These are phyloP conservation scores for Fusarium sp. DNA, from an alignment of 2,329 filamentous ascomycete genomes.

Conservation along the genomic window DNA sequence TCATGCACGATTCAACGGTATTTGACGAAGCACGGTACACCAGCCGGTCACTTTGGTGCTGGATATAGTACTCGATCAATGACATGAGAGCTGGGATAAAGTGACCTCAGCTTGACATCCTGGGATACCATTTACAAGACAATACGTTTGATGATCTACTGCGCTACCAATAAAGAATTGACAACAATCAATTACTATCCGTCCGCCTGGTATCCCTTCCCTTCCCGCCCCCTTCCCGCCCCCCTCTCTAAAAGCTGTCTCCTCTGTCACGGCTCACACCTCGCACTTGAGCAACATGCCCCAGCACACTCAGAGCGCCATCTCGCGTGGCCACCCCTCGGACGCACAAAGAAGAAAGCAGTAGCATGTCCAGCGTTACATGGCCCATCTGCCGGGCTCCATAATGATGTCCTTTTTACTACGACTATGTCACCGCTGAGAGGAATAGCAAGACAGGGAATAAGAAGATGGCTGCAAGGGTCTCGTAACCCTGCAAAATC, in stretches of 20 bases:
- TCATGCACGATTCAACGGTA: slow-evolving; percentile 34
- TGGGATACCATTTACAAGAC: not conserved
- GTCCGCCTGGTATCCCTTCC: not conserved
- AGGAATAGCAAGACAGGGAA: slow-evolving; percentile 7
- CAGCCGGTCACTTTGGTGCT: not conserved
- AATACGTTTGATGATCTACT: not conserved
- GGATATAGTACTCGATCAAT: slow-evolving; percentile 15
- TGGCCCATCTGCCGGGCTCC: slow-evolving; percentile 44
- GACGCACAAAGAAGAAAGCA: slow-evolving; percentile 38
- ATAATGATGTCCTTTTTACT: slow-evolving; percentile 17
- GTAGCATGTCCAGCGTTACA: slow-evolving; percentile 44
- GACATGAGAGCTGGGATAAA: slow-evolving; percentile 8
- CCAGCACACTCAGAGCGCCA: slow-evolving; percentile 43
- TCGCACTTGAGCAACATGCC: slow-evolving; percentile 36
- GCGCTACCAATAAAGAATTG: not conserved
- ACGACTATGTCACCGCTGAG: slow-evolving; percentile 11
- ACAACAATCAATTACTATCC: not conserved
- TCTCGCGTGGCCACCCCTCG: slow-evolving; percentile 50
- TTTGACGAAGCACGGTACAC: slow-evolving; percentile 26
- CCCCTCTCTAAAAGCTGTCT: slow-evolving; percentile 8
- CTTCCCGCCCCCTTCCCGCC: not conserved
- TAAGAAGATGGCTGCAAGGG: slow-evolving; percentile 33
- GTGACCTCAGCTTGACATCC: not conserved
- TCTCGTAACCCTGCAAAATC: slow-evolving; percentile 20
- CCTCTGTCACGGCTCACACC: slow-evolving; percentile 37